phyloP scores from a whole-genome alignment of 441 rosid genomes.

The Corymbia calophylla region DNA sequence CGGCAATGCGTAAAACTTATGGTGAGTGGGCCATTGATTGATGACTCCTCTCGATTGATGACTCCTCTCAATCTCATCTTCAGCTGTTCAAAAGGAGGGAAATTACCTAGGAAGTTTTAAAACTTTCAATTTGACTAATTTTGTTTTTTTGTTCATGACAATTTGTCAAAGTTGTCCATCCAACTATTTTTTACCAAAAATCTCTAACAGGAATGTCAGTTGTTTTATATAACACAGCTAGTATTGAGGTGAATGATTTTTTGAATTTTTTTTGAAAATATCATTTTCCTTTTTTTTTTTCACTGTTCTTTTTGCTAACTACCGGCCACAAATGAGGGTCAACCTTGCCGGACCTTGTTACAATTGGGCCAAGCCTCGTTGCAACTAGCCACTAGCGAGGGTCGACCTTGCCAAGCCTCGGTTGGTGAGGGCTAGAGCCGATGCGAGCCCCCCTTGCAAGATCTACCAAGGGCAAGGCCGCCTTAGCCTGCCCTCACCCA shows the following conservation, averaged over 20 bases:
- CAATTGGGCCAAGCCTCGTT: too few relatives aligned
- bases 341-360: not conserved
- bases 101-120: not conserved
- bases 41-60: not conserved
- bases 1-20: not conserved
- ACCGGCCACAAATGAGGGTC: rapidly evolving
- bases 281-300: too few relatives aligned
- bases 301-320: not conserved
- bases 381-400: rapidly evolving
- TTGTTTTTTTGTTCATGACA: rapidly evolving
- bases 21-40: rapidly evolving
- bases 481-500: not conserved
- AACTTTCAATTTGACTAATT: not conserved
- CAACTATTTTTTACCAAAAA: rapidly evolving
- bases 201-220: not conserved
- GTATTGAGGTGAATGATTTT: rapidly evolving
- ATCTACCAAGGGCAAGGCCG: not conserved
- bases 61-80: not conserved
- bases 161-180: not conserved
- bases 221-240: rapidly evolving
- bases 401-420: not conserved
- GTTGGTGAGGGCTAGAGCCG: rapidly evolving
- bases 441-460: rapidly evolving
- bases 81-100: too few relatives aligned
- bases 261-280: rapidly evolving